These are phyloP conservation scores for Trypanosoma platydactyli DNA, from an alignment of 208 protist species.

Conservation along the genomic window DNA sequence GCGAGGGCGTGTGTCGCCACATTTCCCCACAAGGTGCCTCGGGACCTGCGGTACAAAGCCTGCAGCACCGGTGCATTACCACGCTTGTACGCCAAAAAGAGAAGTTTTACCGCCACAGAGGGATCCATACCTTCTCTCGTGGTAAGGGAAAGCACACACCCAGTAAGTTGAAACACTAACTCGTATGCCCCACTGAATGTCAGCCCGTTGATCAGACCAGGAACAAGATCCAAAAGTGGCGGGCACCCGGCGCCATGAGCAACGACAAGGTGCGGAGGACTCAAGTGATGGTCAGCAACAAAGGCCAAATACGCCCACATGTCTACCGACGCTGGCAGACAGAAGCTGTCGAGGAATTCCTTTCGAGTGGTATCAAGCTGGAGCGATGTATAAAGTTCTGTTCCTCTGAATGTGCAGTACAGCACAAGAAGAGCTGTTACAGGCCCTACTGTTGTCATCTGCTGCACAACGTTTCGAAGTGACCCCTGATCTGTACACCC, in stretches of 20 bases:
- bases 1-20: slow-evolving; percentile 58
- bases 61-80: slow-evolving; percentile 43
- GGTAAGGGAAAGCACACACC: slow-evolving; percentile 35
- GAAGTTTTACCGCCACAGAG: slow-evolving; percentile 51
- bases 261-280: slow-evolving; percentile 18
- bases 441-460: slow-evolving; percentile 33
- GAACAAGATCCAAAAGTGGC: slow-evolving; percentile 42
- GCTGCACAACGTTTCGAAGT: slow-evolving; percentile 33
- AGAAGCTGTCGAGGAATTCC: slow-evolving; percentile 54
- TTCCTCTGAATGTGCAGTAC: slow-evolving; percentile 41
- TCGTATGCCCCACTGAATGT: slow-evolving; percentile 52
- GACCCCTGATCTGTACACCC: slow-evolving; percentile 33
- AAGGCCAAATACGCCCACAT: slow-evolving; percentile 52
- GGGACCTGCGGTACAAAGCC: slow-evolving; percentile 44
- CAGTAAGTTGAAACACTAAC: slow-evolving; percentile 44
- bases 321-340: slow-evolving; percentile 36
- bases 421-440: slow-evolving; percentile 60
- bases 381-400: slow-evolving; percentile 7
- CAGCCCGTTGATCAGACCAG: slow-evolving; percentile 55
- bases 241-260: slow-evolving; percentile 30
- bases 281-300: slow-evolving; percentile 57
- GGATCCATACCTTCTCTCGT: slow-evolving; percentile 32
- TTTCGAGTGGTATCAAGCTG: slow-evolving; percentile 30
- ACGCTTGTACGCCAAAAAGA: slow-evolving; percentile 57
- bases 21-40: slow-evolving; percentile 24